phyloP scores from a whole-genome alignment of 1,284 basidiomycete genomes.

The Leccinum subspadiceum region DNA sequence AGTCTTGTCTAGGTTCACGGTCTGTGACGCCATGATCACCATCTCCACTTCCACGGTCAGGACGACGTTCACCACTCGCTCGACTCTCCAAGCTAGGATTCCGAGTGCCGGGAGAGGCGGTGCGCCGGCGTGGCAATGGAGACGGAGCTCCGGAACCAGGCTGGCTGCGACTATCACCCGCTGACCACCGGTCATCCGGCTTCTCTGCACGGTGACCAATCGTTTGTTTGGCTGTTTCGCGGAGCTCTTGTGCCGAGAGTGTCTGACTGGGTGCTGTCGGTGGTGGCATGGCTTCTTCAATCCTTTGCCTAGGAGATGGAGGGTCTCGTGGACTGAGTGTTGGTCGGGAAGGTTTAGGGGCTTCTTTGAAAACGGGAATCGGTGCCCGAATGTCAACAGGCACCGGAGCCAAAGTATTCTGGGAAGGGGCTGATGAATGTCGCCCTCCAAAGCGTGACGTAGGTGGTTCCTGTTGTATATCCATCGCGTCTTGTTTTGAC shows the following conservation, averaged over 20 bases:
- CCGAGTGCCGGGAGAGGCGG: constrained; percentile 64
- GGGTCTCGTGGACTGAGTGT: constrained; percentile 37
- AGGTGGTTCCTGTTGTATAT: constrained; percentile 29
- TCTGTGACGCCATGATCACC: constrained; percentile 44
- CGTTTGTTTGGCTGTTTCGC: constrained; percentile 71
- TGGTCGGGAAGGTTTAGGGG: constrained; percentile 16
- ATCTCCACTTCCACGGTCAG: constrained; percentile 48
- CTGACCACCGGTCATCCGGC: constrained; percentile 40
- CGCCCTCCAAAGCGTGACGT: constrained; percentile 27
- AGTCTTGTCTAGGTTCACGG: constrained; percentile 44
- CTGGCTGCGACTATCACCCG: constrained; percentile 38
- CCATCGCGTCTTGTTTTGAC: constrained; percentile 38
- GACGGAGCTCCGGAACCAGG: constrained; percentile 51
- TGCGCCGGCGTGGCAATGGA: constrained; percentile 54
- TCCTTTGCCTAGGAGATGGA: constrained; percentile 40
- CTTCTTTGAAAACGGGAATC: constrained; percentile 22
- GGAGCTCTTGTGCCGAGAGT: constrained; percentile 72
- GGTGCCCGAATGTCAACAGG: constrained; percentile 21
- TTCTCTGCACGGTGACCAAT: constrained; percentile 40
- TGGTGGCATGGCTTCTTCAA: constrained; percentile 61
- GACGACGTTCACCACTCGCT: constrained; percentile 61
- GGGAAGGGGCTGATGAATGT: constrained; percentile 15
- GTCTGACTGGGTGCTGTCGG: constrained; percentile 79
- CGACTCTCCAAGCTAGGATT: constrained; percentile 73
- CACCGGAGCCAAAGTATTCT: constrained; percentile 12